phyloP scores from a whole-genome alignment of 2,329 filamentous ascomycete genomes.

The Sporothrix brasiliensis region DNA sequence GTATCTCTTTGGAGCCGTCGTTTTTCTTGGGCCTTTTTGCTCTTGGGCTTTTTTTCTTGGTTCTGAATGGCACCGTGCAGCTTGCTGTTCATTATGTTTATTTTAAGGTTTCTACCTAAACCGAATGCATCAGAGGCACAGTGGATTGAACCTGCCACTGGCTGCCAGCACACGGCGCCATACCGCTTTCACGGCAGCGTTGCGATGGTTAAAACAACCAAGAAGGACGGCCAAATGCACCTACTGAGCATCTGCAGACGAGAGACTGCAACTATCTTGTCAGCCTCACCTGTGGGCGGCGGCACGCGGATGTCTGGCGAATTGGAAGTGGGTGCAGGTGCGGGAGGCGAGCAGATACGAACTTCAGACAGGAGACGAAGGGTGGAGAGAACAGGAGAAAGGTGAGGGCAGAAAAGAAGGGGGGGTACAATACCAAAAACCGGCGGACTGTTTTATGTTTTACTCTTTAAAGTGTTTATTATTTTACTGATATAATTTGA shows the following conservation, averaged over 20 bases:
- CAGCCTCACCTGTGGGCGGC: slow-evolving; percentile 25
- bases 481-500: neutral
- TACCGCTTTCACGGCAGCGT: slow-evolving; percentile 6
- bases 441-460: neutral
- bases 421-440: neutral
- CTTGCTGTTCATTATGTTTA: no score
- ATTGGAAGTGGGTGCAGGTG: slow-evolving; percentile 10
- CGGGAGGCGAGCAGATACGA: slow-evolving; percentile 16
- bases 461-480: neutral
- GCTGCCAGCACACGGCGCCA: neutral
- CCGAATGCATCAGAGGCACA: neutral
- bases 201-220: neutral
- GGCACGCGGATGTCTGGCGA: neutral
- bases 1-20: no score
- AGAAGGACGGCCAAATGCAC: neutral
- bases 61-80: no score
- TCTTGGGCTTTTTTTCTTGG: no score
- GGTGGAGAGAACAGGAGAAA: no score
- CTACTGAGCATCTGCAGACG: neutral
- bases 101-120: no score
- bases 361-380: neutral
- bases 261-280: neutral
- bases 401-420: neutral
- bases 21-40: no score
- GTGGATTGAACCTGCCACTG: slow-evolving; percentile 7